These are phyloP conservation scores for Sporothrix luriei DNA, from an alignment of 2,329 filamentous ascomycete genomes.

Conservation along the genomic window DNA sequence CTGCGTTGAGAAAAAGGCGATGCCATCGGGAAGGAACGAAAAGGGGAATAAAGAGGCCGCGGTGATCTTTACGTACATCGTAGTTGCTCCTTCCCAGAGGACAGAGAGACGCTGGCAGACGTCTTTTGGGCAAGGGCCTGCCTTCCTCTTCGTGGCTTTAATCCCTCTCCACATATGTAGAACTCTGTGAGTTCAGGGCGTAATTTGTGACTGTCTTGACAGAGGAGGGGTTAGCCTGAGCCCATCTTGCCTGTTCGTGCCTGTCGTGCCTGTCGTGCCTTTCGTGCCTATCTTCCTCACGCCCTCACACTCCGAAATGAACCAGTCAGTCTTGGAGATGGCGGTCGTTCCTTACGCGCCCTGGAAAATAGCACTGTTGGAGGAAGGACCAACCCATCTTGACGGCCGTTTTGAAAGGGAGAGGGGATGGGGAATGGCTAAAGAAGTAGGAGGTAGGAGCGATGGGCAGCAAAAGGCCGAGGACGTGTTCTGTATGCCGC, in stretches of 20 bases:
- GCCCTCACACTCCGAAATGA: background rate
- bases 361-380: background rate
- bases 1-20: background rate
- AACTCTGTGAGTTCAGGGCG: background rate
- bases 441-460: constrained; percentile 8
- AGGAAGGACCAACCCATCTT: constrained; percentile 18
- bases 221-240: background rate
- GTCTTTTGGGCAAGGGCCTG: background rate
- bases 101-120: background rate
- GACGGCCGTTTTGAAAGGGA: background rate
- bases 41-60: background rate
- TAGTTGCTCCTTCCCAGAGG: constrained; percentile 11
- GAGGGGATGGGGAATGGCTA: background rate
- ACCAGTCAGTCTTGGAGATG: constrained; percentile 10
- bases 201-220: background rate
- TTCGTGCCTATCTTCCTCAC: background rate
- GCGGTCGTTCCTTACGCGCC: background rate
- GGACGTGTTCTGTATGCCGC: background rate
- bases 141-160: background rate
- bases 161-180: constrained; percentile 9
- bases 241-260: background rate
- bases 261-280: background rate
- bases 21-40: background rate
- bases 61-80: too few species aligned
- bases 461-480: background rate